Base-by-base conservation (phyloP, 1,139 yeast genomes). In the Scheffersomyces titani region DNA sequence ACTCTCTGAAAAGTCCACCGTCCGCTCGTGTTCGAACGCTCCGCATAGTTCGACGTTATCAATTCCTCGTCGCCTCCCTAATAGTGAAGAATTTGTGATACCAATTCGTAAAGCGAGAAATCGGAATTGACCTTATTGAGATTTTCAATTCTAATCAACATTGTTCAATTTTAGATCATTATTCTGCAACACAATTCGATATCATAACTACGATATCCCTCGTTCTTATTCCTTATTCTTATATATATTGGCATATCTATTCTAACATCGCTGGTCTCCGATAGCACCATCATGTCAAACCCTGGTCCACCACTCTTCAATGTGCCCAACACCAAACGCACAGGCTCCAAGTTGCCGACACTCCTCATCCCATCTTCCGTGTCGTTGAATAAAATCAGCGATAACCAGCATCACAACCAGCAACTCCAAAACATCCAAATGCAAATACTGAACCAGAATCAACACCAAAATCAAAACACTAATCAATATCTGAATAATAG, bases 251-350 rank as follows among this genome's bases (percentile, higher is more conserved):
- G 36, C 36, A 63, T 19, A 66, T 67, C 24, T 53, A 62, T 24
- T 49, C 59, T 7, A 62, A 61, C 20, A 24, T 6, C 36, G 36
- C 36, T 24, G 36, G 36, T 24, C 36, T 24, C 36, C 9, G 36
- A 24, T 24, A 24, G 36, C 9, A 13, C 40, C 58, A 61, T 57
- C 55, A 69, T 69, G 74, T 63, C 72, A 46, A 62, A 66, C 44
- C 68, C 69, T 48, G 59, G 62, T 19, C 48, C 48, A 44, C 72
- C 71, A 49, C 62, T 73, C 59, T 74, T 74, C 64, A 73, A 73
- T 59, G 64, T 73, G 49, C 77, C 77, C 55, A 68, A 65, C 48
- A 59, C 67, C 50, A 63, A 63, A 56, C 62, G 66, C 51, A 56
- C 57, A 55, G 61, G 62, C 50, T 59, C 59, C 53, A 65, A 60